phyloP scores from a whole-genome alignment of 345 rosid species.

The Ricinus communis region DNA sequence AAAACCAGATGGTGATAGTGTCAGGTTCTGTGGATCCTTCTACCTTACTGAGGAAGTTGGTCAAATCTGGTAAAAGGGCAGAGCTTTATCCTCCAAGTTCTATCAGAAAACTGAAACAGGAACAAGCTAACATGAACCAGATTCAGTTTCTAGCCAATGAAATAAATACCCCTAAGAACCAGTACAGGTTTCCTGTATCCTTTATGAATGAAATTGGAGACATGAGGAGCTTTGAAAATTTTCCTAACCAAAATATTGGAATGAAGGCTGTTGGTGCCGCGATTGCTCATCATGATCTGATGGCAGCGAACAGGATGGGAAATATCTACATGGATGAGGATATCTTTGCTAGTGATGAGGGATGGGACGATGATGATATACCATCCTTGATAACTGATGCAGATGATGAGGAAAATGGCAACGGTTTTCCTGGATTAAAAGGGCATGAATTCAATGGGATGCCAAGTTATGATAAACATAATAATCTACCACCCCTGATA shows the following conservation, averaged over 20 bases:
- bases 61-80: slow-evolving; percentile 60
- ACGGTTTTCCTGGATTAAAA: slow-evolving; percentile 18
- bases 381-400: slow-evolving; percentile 10
- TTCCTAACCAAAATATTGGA: slow-evolving; percentile 9
- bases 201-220: slow-evolving; percentile 19
- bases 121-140: slow-evolving; percentile 16
- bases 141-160: slow-evolving; percentile 18
- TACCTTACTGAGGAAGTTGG: slow-evolving; percentile 47
- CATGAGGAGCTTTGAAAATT: slow-evolving; percentile 11
- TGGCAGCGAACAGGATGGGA: slow-evolving; percentile 11
- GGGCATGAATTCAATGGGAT: slow-evolving; percentile 15
- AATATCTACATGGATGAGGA: slow-evolving; percentile 15
- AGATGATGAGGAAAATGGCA: slow-evolving; percentile 13
- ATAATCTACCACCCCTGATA: slow-evolving; percentile 19
- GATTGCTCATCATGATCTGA: slow-evolving; percentile 14
- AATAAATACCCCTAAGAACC: slow-evolving; percentile 11
- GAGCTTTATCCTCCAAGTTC: slow-evolving; percentile 41
- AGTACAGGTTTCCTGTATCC: slow-evolving; percentile 28
- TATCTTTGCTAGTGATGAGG: neutral
- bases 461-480: slow-evolving; percentile 14
- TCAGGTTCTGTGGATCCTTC: slow-evolving; percentile 55
- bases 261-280: neutral
- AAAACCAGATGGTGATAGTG: slow-evolving; percentile 50
- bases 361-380: slow-evolving; percentile 9
- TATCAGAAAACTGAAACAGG: slow-evolving; percentile 13